Percentiles rank a stretch among this genome's conserved stretches.
Evolutionary conservation across 139 green algal species (phyloP).

Genomic region (Coelastrella sp.): DNA sequence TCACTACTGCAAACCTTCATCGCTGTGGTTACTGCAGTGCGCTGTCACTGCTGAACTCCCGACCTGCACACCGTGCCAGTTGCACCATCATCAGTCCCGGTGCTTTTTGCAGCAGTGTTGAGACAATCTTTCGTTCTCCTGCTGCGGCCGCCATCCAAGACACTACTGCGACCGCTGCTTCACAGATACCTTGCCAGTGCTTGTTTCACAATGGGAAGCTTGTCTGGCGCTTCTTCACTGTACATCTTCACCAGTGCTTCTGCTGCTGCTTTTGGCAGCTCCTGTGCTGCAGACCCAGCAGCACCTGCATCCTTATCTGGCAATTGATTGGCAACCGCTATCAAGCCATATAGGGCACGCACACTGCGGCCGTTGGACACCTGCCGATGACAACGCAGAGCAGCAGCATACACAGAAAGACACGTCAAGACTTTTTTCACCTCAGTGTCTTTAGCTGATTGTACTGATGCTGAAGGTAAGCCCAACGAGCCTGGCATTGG

Average conservation of each 20-base stretch:
- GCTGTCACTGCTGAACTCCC: too few species aligned
- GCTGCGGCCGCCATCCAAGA: too few species aligned
- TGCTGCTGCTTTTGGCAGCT: conserved; percentile 66
- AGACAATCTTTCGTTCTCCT: too few species aligned
- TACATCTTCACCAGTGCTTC: conserved; percentile 73
- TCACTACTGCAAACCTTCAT: too few species aligned
- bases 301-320: conserved; percentile 56
- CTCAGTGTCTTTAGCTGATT: too few species aligned
- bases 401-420: not conserved
- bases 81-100: too few species aligned
- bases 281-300: conserved; percentile 39
- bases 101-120: too few species aligned
- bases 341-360: conserved; percentile 58
- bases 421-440: too few species aligned
- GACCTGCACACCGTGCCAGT: too few species aligned
- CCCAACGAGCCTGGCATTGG: too few species aligned
- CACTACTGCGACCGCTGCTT: not conserved
- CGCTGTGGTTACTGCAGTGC: too few species aligned
- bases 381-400: not conserved
- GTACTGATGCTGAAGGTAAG: too few species aligned
- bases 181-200: conserved; percentile 10
- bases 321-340: conserved; percentile 55
- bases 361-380: conserved; percentile 47
- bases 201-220: conserved; percentile 54
- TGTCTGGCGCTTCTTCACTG: conserved; percentile 61